These are phyloP conservation scores for Glonium stellatum DNA, from an alignment of 495 filamentous ascomycete genomes.

Conservation along the genomic window DNA sequence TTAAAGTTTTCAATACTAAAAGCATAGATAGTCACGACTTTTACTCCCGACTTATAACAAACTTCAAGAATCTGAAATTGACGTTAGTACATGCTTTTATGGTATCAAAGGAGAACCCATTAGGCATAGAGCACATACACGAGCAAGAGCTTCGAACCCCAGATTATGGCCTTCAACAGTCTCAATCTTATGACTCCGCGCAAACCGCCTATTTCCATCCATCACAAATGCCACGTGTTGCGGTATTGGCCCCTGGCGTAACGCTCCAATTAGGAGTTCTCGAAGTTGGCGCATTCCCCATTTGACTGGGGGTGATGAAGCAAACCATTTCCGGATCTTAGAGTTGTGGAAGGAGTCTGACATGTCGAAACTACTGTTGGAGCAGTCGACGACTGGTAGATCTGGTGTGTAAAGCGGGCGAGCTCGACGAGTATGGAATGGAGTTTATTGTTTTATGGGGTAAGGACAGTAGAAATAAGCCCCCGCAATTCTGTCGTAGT, in stretches of 20 bases:
- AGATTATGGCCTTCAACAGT: slow-evolving; percentile 95
- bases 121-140: slow-evolving; percentile 43
- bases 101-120: not conserved
- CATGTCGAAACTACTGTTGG: slow-evolving; percentile 1
- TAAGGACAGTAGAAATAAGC: not conserved
- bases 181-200: slow-evolving; percentile 82
- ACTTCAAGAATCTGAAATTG: slow-evolving; percentile 75
- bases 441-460: no score
- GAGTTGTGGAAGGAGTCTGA: slow-evolving; percentile 50
- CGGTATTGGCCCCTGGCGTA: slow-evolving; percentile 85
- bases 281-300: slow-evolving; percentile 66
- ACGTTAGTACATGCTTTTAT: slow-evolving; percentile 14
- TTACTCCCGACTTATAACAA: slow-evolving; percentile 92
- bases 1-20: slow-evolving; percentile 99
- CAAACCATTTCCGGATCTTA: slow-evolving; percentile 74
- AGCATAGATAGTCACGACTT: slow-evolving; percentile 93
- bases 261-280: slow-evolving; percentile 75
- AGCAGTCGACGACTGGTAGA: no score
- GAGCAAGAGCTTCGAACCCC: slow-evolving; percentile 89
- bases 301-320: slow-evolving; percentile 82
- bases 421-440: no score
- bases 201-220: slow-evolving; percentile 95
- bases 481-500: not conserved
- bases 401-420: no score
- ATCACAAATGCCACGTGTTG: slow-evolving; percentile 96